Percentiles rank a stretch among this genome's conserved stretches.
Evolutionary conservation across 306 rosid species (phyloP).

Genomic region (Gynostemma pentaphyllum): DNA sequence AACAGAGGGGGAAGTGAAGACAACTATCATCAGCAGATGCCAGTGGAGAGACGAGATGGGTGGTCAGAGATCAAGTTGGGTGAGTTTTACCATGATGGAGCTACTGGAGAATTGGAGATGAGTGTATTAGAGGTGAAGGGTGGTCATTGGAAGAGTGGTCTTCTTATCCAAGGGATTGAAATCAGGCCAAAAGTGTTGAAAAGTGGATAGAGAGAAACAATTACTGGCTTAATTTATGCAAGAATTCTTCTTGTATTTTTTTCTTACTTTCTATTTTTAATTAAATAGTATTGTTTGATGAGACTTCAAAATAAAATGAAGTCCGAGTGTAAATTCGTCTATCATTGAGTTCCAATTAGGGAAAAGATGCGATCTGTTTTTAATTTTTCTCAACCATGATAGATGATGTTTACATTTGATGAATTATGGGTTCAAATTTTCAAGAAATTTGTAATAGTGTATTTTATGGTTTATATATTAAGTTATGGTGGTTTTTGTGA

Average conservation of each 20-base stretch:
- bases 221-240: neutral
- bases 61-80: slow-evolving; percentile 67
- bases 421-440: no score
- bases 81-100: slow-evolving; percentile 34
- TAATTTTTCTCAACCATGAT: no score
- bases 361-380: no score
- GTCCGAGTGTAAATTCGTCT: no score
- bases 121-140: slow-evolving; percentile 26
- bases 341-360: no score
- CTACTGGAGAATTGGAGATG: slow-evolving; percentile 34
- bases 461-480: no score
- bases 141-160: slow-evolving; percentile 61
- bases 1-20: neutral
- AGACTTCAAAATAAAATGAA: no score
- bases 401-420: no score
- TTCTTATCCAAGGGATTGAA: slow-evolving; percentile 59
- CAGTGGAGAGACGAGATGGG: slow-evolving; percentile 38
- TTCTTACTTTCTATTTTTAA: no score
- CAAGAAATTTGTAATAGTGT: no score
- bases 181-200: slow-evolving; percentile 35
- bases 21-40: neutral
- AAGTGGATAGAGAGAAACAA: neutral
- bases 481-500: no score
- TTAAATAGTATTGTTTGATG: no score
- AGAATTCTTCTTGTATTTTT: neutral